Evolutionary conservation across 2,329 filamentous ascomycete species (phyloP), one percentile per base, ranked within the genome.

Genomic region (Septoria linicola): DNA sequence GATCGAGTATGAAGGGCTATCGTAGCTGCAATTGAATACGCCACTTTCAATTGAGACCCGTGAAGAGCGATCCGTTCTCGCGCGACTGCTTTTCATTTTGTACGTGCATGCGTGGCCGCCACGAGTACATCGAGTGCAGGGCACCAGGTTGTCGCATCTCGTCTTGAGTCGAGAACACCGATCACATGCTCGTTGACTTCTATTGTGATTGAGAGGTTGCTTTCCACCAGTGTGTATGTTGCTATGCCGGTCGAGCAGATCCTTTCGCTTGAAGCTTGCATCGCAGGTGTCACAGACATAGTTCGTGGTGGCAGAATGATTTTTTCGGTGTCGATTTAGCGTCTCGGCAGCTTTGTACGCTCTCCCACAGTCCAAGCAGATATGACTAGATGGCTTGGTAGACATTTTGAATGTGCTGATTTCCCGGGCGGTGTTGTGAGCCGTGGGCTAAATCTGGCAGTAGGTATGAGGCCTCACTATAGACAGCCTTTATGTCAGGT

Each of bases 291-390:
- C 41, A 44, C 55, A 60, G 14, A 41, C 42, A 49, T 59, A 59
- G 31, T 45, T 43, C n/a, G 53, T 53, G 20, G 36, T 45, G 17
- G 46, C 53, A 16, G 42, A 42, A 30, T 58, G 55, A 19, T 59
- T 59, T 49, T 60, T 58, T 16, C 51, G 41, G 36, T 60, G 58
- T 44, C 58, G 43, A 31, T 56, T 60, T 8, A 57, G 46, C 7
- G 55, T 60, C 30, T 60, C 58, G 19, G 54, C 53, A 37, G 57
- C 57, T 41, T 59, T 59, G 41, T 59, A 59, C 11, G 34, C 41
- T 5, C 55, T 47, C 32, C 55, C 55, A 27, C 57, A 59, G 34
- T 55, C 55, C 8, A 45, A 25, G 37, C 57, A 59, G 45, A 54
- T 41, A 39, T 51, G 41, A 37, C 23, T 50, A 10, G 45, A 50